Evolutionary conservation across 2,329 filamentous ascomycete species (phyloP).

Genomic region (Pezicula neosporulosa): DNA sequence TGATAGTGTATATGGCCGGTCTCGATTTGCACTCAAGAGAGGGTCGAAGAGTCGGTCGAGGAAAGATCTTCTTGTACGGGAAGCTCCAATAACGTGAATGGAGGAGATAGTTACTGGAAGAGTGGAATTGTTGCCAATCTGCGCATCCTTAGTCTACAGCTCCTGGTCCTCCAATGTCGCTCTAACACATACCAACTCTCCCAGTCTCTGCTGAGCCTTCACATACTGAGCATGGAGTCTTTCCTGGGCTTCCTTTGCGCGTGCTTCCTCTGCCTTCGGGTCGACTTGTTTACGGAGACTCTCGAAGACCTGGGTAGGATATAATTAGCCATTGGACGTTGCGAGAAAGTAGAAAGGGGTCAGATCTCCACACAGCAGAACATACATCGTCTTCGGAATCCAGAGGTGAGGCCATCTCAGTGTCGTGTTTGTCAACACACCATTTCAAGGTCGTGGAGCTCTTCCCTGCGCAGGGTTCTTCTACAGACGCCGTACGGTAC

Average conservation of each 20-base stretch:
- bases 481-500: too few relatives aligned
- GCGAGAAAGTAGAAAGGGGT: slow-evolving; percentile 22
- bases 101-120: slow-evolving; percentile 86
- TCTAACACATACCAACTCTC: slow-evolving; percentile 53
- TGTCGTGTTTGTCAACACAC: slow-evolving; percentile 3
- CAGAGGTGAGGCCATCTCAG: slow-evolving; percentile 21
- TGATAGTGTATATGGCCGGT: slow-evolving; percentile 70
- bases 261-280: slow-evolving; percentile 53
- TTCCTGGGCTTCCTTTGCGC: slow-evolving; percentile 55
- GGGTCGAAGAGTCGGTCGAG: slow-evolving; percentile 79
- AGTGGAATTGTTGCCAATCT: slow-evolving; percentile 80
- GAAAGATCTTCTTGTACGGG: slow-evolving; percentile 79
- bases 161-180: not conserved
- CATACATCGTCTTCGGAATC: slow-evolving; percentile 41
- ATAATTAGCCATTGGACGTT: slow-evolving; percentile 12
- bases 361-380: slow-evolving; percentile 22
- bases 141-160: slow-evolving; percentile 4
- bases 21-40: slow-evolving; percentile 65
- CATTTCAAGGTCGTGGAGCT: slow-evolving; percentile 2
- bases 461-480: not conserved
- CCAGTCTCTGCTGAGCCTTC: slow-evolving; percentile 57
- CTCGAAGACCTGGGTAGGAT: slow-evolving; percentile 50
- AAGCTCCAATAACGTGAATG: slow-evolving; percentile 77
- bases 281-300: slow-evolving; percentile 55
- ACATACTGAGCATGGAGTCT: slow-evolving; percentile 20